Base-by-base conservation (phyloP, 148 eudicot species). In the Gaultheria prostrata region DNA sequence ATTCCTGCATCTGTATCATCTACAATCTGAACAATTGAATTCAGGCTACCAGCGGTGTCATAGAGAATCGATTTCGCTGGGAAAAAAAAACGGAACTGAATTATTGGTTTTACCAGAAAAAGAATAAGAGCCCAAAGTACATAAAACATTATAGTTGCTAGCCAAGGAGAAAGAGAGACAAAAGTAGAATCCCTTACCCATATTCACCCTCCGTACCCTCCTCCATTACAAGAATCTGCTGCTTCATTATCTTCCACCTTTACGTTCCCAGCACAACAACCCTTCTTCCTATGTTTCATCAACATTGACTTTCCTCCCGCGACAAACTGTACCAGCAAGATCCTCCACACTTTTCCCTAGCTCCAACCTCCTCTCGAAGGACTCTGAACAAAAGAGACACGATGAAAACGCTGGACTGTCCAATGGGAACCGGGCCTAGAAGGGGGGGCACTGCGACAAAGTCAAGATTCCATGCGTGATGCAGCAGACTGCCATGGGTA, bases 401-500 rank as follows among this genome's bases (percentile, higher is more conserved):
- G 7, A 95, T 87, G 76, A 95, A 95, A 35, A 95, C 89, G 33
- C 98, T 95, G 3, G 91, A 94, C 83, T 95, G 95, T 20, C 98
- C 98, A 24, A 95, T 96, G 0, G 92, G 85, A 63, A 95, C 97
- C 0, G 92, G 88, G 71, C 98, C 98, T 1, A 95, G 87, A 33
- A 93, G 80, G 85, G 94, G 98, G 35, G 92, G 96, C 69, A 92
- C 90, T 1, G 95, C 95, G 13, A 95, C 86, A 0, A 91, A 84
- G 83, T 89, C 46, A 76, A 95, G 80, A 75, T 82, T 83, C 98
- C 98, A 95, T 2, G 73, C 79, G 86, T 89, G 63, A 94, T 69
- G 85, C 94, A 89, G 53, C 98, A 93, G 4, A 94, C 83, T 9
- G 98, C 98, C 98, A 95, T 94, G 5, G 98, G 93, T 17, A 92